Evolutionary conservation across 1,284 basidiomycete genomes (phyloP), one percentile per base, ranked within the genome.

Genomic region (Schizophyllum commune): DNA sequence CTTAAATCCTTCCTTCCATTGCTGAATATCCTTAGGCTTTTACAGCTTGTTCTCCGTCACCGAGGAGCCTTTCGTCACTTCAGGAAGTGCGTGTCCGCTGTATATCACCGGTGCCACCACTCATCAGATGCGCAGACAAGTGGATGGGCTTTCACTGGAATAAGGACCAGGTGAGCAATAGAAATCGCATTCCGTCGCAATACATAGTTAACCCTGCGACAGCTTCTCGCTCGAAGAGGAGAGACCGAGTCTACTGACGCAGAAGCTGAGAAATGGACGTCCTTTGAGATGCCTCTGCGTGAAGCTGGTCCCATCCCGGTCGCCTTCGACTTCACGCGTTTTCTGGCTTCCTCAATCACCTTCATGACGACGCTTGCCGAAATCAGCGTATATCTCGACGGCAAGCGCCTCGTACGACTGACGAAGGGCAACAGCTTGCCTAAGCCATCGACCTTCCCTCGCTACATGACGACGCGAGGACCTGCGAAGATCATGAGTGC

Each of bases 111-210:
- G 15, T 20, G 47, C 13, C 6, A 19, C 27, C 8, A 33, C 22
- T 58, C 22, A 51, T 59, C 58, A 65, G 55, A 62, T 58, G 52
- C 17, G 21, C 59, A 89, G 86, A 83, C 58, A 84, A 93, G 70
- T 94, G 91, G 86, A 97, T 97, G 94, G 91, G 91, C 1, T 98
- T 99, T 73, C 92, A 97, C 72, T 99, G 95, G 95, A 96, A 95
- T 67, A 91, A 90, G 69, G 93, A 96, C 69, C 88, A 89, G 75
- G 88, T 86, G 65, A 56, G 63, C 53, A 56, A 47, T 19, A 52
- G 19, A n/a, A 4, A 32, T 17, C 27, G 27, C 9, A 33, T n/a
- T 21, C 15, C 59, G 20, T 56, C 19, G 22, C 22, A 52, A 33
- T 56, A 47, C 60, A 57, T 52, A 27, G 61, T 54, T 62, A 51